Conservation (phyloP, 805 yeast species). For the Metschnikowia dekortorum region DNA sequence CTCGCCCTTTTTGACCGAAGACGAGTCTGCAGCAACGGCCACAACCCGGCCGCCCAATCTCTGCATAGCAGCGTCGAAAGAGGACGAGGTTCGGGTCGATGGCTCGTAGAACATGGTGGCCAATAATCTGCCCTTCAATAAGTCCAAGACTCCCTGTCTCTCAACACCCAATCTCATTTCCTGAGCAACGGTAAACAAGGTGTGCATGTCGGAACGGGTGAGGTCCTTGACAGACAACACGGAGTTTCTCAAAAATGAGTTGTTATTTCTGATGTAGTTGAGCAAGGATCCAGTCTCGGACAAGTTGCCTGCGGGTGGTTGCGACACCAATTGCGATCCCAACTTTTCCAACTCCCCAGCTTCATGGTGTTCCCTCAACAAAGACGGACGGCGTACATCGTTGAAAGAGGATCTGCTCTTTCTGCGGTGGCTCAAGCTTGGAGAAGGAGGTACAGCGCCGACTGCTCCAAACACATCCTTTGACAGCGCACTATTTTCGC, state of each 20-base stretch:
- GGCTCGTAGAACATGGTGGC: constrained; percentile 98
- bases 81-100: constrained; percentile 92
- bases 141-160: constrained; percentile 89
- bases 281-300: constrained; percentile 76
- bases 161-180: constrained; percentile 96
- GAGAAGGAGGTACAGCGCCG: constrained; percentile 43
- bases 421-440: constrained; percentile 26
- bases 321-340: constrained; percentile 68
- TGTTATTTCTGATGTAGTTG: constrained; percentile 71
- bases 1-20: constrained; percentile 98
- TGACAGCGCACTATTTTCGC: constrained; percentile 48
- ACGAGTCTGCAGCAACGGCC: constrained; percentile 74
- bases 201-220: constrained; percentile 83
- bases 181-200: constrained; percentile 93
- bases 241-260: constrained; percentile 86
- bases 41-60: constrained; percentile 98
- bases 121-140: constrained; percentile 83
- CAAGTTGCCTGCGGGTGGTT: constrained; percentile 67
- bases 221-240: constrained; percentile 86
- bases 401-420: constrained; percentile 34
- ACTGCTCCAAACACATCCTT: constrained; percentile 40
- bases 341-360: constrained; percentile 43
- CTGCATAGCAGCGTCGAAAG: constrained; percentile 99
- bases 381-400: constrained; percentile 33
- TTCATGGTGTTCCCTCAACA: constrained; percentile 31